Percentiles rank a stretch among this genome's conserved stretches.
These are phyloP conservation scores for Vaccinium vitisidaea DNA, from an alignment of 148 eudicot species.

Conservation along the genomic window DNA sequence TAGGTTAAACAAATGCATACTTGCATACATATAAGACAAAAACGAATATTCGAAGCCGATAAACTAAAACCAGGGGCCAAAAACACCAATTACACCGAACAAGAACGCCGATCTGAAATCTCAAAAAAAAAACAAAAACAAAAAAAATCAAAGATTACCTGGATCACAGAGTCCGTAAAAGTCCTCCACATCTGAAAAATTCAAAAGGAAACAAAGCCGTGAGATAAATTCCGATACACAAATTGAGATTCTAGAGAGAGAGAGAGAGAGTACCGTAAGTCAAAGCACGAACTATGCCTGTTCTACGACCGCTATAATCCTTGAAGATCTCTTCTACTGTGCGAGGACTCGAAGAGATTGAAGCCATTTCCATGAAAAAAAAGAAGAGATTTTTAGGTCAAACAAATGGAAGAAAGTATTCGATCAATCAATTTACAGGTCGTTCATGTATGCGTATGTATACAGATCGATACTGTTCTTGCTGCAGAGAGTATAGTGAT, in stretches of 20 bases:
- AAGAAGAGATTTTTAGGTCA: not conserved
- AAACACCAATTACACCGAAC: conserved; percentile 4
- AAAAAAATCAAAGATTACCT: conserved; percentile 40
- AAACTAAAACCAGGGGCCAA: not conserved
- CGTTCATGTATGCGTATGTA: not conserved
- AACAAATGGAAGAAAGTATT: not conserved
- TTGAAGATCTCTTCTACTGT: conserved; percentile 96
- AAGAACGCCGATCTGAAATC: conserved; percentile 13
- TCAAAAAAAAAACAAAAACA: not conserved
- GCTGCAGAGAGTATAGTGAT: not conserved
- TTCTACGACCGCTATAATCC: conserved; percentile 77
- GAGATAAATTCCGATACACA: not conserved
- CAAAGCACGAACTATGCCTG: conserved; percentile 84
- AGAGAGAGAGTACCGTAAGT: conserved; percentile 39
- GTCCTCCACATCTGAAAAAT: conserved; percentile 78
- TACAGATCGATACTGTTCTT: not conserved
- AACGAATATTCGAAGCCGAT: not conserved
- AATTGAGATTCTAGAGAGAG: not conserved
- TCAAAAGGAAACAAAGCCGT: conserved; percentile 20
- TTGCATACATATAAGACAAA: not conserved
- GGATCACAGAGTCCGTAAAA: conserved; percentile 92
- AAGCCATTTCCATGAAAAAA: conserved; percentile 50
- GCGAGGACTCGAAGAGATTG: conserved; percentile 69
- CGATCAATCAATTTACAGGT: not conserved
- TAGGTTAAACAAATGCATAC: not conserved